Base-by-base conservation (phyloP, 2,329 filamentous ascomycete species). In the Fusarium sp. region DNA sequence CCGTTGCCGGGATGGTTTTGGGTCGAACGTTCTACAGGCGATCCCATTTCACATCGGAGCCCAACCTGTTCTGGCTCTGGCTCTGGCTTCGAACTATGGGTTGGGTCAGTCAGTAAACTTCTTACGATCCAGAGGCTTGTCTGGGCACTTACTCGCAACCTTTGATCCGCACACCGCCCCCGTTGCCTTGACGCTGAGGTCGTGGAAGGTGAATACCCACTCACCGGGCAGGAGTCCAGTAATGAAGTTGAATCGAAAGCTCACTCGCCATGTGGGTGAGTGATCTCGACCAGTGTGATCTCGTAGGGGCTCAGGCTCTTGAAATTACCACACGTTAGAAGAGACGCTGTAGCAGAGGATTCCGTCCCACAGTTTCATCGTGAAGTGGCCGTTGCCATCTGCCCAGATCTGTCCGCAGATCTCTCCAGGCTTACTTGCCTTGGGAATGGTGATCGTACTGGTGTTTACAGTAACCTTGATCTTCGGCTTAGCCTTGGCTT, bases 341-440 rank as follows among this genome's bases (percentile, higher is more conserved):
- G 18, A 10, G 18, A 12, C 18, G 34, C 10, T 18, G 6, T 10
- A 6, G 11, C 1, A 9, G 0, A 4, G 34, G 18, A n/a, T 11
- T 2, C 18, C 18, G 1, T 38, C 18, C 6, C 34, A 38, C 4
- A n/a, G 34, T 2, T n/a, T 38, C 10, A 38, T 38, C 1, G 18
- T 38, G 3, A 12, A 38, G 18, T 38, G 18, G 5, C 34, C 18
- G 2, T 18, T 38, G 6, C 34, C 6, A n/a, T n/a, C 34, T 18
- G 12, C 34, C 34, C 34, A n/a, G 34, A 3, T 10, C 12, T 38
- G 1, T 9, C 34, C 18, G 6, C 18, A n/a, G 34, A 38, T 7
- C 18, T 11, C 3, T 3, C n/a, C 6, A 0, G 34, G 10, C 11
- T 38, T 6, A 38, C 6, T 10, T 7, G 34, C 10, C 9, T n/a